phyloP scores from a whole-genome alignment of 148 eudicot genomes.

The Vaccinium darrowii region DNA sequence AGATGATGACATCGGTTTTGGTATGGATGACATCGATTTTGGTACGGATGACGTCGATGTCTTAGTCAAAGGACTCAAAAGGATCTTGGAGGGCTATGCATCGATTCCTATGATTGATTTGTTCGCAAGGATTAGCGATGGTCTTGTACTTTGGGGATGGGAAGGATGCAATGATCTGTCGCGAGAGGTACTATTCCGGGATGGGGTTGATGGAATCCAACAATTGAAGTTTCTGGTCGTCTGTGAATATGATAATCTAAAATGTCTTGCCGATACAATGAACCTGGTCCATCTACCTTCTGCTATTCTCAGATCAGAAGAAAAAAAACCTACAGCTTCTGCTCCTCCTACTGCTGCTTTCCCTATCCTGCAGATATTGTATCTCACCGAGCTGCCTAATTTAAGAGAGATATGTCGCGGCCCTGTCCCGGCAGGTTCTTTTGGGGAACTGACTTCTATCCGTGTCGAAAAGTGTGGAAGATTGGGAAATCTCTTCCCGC shows the following conservation, averaged over 20 bases:
- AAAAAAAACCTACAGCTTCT: too few species aligned
- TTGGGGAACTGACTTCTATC: background rate
- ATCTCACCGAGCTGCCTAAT: conserved; percentile 15
- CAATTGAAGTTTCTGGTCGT: background rate
- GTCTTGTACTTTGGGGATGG: too few species aligned
- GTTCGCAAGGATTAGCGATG: too few species aligned
- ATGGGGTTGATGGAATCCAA: conserved; percentile 17
- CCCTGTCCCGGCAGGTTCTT: background rate
- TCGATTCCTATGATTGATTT: too few species aligned
- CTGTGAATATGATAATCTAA: background rate
- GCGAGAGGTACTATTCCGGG: too few species aligned
- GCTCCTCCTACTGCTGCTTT: background rate
- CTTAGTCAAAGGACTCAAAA: too few species aligned
- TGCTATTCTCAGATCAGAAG: background rate
- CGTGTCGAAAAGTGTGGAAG: background rate
- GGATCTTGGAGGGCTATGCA: too few species aligned
- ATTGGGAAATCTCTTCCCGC: background rate
- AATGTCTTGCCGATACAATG: conserved; percentile 1
- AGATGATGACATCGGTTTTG: too few species aligned
- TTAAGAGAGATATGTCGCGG: background rate
- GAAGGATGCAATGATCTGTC: too few species aligned
- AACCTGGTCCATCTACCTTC: background rate
- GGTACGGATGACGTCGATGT: too few species aligned
- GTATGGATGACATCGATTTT: too few species aligned
- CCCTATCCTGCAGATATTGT: background rate